Evolutionary conservation across 2,329 filamentous ascomycete species (phyloP), one percentile per base, ranked within the genome.

Genomic region (Talaromyces sp.): DNA sequence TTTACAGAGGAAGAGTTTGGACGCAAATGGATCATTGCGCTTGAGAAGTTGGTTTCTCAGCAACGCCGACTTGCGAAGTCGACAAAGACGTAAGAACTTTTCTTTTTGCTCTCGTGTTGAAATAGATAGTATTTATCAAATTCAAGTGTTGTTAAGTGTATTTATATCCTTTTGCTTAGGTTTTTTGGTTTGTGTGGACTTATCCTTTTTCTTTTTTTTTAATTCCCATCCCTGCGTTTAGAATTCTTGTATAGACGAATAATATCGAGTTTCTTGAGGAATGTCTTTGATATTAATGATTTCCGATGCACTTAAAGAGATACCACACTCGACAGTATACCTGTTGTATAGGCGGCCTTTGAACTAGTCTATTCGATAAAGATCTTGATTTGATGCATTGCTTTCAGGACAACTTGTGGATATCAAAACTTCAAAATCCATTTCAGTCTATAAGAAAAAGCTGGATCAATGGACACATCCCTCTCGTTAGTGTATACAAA

Each of bases 1-100:
- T 99, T 99, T 71, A 92, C 90, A 0, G 93, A 97, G 69, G 87
- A 89, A 67, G 89, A 88, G 61, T 99, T 99, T 77, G 87, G 84
- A 1, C 82, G 82, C 67, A 88, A 86, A 65, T 99, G 94, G 93
- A 75, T 90, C 50, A 74, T 75, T 31, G 85, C 95, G 73, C 84
- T 95, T 80, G 86, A 88, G 69, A 84, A 81, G 67, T 79, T 97
- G 55, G 26, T 62, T 27, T 48, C 32, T 26, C 32, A 73, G 54
- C 60, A 35, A 21, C 61, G 62, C 12, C 24, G 48, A 52, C 26
- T 38, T 2, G 17, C 27, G 46, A 48, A 55, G 31, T 11, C 27
- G 24, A 19, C n/a, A 4, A 10, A 32, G 56, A 46, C 38, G 38
- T 57, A 61, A 26, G 41, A 46, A 17, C 35, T 50, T 21, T 38